Base-by-base conservation (phyloP, 208 protist genomes). In the Borovskyia barvae region DNA sequence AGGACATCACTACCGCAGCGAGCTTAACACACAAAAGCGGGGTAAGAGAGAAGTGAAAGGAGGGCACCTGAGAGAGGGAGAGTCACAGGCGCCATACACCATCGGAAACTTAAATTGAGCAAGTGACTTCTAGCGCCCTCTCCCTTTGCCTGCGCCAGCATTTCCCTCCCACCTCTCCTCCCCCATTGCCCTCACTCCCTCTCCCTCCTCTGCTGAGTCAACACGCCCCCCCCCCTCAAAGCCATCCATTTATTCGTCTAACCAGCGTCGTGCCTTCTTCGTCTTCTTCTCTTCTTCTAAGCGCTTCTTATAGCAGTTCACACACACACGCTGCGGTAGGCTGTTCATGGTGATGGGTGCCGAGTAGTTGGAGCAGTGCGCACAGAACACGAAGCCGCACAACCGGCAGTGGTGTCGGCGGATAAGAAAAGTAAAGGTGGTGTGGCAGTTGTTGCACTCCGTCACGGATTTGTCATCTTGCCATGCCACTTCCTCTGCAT, bases 331-430 rank as follows among this genome's bases (percentile, higher is more conserved):
- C 73, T 86, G 72, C 40, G 60, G 66, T 19, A 64, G 37, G 32
- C 47, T 42, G 41, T 67, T 59, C 55, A 74, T 75, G 50, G 77
- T 89, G 24, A 90, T 35, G 29, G 39, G 33, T 17, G 82, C 1
- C 24, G 76, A 52, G 69, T 76, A 88, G 14, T 58, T 67, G 11
- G 83, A 93, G 67, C 85, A 92, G 28, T 64, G 61, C 11, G 71
- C 80, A 33, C 87, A 94, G 66, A 94, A 94, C 26, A 94, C 80
- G 65, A 80, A 92, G 22, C 87, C 87, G 69, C 87, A 94, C 14
- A 75, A 68, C 5, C 87, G 75, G 58, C 87, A 94, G 62, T 94
- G 87, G 45, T 94, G 87, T 41, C 82, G 79, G 12, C 87, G 80
- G 22, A 66, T 57, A 37, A 87, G 52, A 19, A 94, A 65, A n/a